These are phyloP conservation scores for Malbranchea zuffiana DNA, from an alignment of 2,329 filamentous ascomycete species.

Conservation along the genomic window DNA sequence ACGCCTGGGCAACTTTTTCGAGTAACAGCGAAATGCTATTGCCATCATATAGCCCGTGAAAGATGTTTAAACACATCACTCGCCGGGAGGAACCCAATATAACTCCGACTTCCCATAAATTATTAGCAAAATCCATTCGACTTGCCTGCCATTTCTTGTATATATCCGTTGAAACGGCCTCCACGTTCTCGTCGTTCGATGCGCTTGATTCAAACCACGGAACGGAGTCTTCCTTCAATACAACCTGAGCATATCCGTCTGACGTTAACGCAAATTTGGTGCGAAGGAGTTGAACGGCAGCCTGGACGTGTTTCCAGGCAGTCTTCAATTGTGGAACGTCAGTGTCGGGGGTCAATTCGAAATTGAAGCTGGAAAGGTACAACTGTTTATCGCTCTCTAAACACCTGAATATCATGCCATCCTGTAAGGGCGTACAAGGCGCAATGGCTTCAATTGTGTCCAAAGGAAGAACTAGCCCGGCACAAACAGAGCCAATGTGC, in stretches of 20 bases:
- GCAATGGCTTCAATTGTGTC: constrained; percentile 58
- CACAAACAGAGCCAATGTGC: constrained; percentile 44
- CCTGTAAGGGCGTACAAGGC: constrained; percentile 76
- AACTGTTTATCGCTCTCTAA: constrained; percentile 45
- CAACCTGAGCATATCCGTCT: constrained; percentile 67
- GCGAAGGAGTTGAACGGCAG: constrained; percentile 53
- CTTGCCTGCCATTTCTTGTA: constrained; percentile 43
- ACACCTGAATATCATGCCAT: constrained; percentile 70
- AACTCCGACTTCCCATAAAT: constrained; percentile 27
- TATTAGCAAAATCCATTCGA: constrained; percentile 37
- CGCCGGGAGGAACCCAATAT: constrained; percentile 19
- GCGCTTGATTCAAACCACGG: constrained; percentile 37
- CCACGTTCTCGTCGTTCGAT: constrained; percentile 22
- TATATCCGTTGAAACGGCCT: constrained; percentile 26
- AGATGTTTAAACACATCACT: constrained; percentile 56
- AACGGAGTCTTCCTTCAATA: constrained; percentile 38
- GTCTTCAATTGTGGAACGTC: constrained; percentile 40
- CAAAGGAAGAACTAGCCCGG: constrained; percentile 41
- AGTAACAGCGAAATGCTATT: constrained; percentile 63
- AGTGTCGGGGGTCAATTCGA: constrained; percentile 41
- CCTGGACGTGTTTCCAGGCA: constrained; percentile 49
- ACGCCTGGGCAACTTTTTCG: constrained; percentile 44
- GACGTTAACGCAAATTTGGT: constrained; percentile 61
- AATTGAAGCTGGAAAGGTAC: constrained; percentile 69
- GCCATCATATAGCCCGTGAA: constrained; percentile 82